A percentile compares a stretch with the other conserved stretches of the same genome.
Evolutionary conservation across 2,329 filamentous ascomycete species (phyloP).

Genomic region (Trichoderma sp.): DNA sequence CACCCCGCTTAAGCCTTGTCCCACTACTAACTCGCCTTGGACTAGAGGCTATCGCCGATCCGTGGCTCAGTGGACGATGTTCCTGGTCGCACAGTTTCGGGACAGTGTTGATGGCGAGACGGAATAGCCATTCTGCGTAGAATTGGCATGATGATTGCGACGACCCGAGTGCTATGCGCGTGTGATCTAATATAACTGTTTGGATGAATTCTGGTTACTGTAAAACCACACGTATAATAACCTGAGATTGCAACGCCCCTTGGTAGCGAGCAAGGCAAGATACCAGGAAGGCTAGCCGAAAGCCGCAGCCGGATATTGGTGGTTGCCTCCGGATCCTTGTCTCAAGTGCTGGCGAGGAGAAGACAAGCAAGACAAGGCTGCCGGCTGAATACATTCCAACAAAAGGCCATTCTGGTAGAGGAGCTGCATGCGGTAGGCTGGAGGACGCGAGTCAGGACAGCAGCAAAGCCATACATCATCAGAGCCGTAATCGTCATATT

Average conservation of each 20-base stretch:
- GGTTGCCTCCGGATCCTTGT: neutral
- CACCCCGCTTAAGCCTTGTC: slow-evolving; percentile 3
- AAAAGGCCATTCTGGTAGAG: neutral
- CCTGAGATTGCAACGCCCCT: neutral
- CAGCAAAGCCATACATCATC: neutral
- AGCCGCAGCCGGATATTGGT: neutral
- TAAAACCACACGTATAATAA: neutral
- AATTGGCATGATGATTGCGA: neutral
- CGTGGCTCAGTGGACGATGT: neutral
- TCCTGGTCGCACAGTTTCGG: slow-evolving; percentile 7
- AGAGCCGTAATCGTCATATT: neutral
- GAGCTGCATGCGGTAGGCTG: neutral
- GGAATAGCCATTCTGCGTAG: neutral
- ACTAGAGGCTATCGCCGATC: slow-evolving; percentile 11
- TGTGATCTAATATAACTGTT: neutral
- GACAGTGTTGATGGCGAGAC: neutral
- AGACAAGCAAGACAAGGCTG: neutral
- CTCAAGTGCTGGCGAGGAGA: neutral
- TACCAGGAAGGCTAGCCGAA: neutral
- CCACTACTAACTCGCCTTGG: neutral
- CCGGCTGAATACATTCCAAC: neutral
- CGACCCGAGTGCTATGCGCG: neutral
- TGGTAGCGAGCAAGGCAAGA: neutral
- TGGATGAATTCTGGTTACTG: neutral
- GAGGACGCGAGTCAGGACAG: neutral